phyloP scores from a whole-genome alignment of 108 stramenopile genomes.

The Cylindrotheca fusiformis region DNA sequence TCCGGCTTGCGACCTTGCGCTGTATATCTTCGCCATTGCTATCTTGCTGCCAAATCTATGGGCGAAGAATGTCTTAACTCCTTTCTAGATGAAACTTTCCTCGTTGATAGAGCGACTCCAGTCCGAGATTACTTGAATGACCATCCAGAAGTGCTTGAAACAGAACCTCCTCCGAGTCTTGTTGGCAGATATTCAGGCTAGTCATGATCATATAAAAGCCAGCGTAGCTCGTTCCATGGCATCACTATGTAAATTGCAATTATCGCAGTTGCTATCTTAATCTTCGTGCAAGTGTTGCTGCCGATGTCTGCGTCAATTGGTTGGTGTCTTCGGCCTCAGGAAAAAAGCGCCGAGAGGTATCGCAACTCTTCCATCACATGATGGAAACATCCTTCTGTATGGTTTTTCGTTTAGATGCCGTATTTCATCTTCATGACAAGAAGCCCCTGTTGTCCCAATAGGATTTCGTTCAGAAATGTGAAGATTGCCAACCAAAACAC shows the following conservation, averaged over 20 bases:
- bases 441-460: constrained; percentile 94
- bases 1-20: constrained; percentile 76
- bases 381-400: no score
- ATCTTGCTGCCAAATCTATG: constrained; percentile 63
- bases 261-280: no score
- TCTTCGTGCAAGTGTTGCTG: no score
- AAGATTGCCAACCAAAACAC: constrained; percentile 93
- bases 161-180: constrained; percentile 44
- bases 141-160: constrained; percentile 49
- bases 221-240: no score
- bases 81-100: constrained; percentile 77
- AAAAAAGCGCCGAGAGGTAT: no score
- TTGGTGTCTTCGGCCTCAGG: no score
- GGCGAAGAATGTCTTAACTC: constrained; percentile 60
- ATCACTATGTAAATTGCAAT: no score
- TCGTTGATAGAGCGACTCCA: constrained; percentile 75
- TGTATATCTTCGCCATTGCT: constrained; percentile 85
- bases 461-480: constrained; percentile 91
- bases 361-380: no score
- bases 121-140: constrained; percentile 59
- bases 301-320: no score
- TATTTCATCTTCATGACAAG: constrained; percentile 93
- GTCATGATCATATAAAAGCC: no score
- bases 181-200: constrained; percentile 57
- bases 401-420: constrained; percentile 63